phyloP scores from a whole-genome alignment of 2,329 filamentous ascomycete species.

The Trichoderma koningii region DNA sequence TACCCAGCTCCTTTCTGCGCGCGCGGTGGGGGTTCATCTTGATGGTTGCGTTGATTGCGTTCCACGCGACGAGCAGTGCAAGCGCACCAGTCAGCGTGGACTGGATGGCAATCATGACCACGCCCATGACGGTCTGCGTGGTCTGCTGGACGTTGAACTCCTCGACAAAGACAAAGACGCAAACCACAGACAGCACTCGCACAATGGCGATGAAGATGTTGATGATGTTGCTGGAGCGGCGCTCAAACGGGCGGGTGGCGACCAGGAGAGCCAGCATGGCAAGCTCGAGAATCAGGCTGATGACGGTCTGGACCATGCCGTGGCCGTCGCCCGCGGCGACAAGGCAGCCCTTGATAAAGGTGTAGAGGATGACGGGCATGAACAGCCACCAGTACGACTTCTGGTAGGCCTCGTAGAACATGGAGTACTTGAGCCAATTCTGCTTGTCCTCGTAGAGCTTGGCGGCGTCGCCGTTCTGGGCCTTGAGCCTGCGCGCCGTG shows the following conservation, averaged over 20 bases:
- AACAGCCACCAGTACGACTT: conserved; percentile 98
- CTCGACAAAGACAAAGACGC: conserved; percentile 91
- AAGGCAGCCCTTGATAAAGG: conserved; percentile 83
- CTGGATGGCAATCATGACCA: conserved; percentile 93
- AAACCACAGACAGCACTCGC: conserved; percentile 82
- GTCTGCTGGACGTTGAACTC: conserved; percentile 87
- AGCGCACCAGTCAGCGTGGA: conserved; percentile 78
- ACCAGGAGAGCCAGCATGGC: conserved; percentile 77
- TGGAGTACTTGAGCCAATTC: conserved; percentile 90
- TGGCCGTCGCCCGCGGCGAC: conserved; percentile 85
- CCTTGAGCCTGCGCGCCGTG: conserved; percentile 73
- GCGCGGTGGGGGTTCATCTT: conserved; percentile 88
- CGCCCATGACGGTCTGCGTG: conserved; percentile 89
- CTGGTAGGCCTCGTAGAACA: conserved; percentile 97
- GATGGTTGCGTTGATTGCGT: conserved; percentile 79
- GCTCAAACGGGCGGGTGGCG: conserved; percentile 84
- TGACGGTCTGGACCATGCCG: conserved; percentile 77
- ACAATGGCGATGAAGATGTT: conserved; percentile 91
- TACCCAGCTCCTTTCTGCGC: conserved; percentile 87
- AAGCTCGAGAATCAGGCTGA: conserved; percentile 78
- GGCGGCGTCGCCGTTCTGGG: conserved; percentile 69
- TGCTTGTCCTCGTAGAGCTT: conserved; percentile 85
- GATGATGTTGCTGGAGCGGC: conserved; percentile 86
- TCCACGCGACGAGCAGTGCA: conserved; percentile 85
- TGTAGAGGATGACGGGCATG: conserved; percentile 83